Evolutionary conservation across 2,329 filamentous ascomycete species (phyloP).

Genomic region (Escovopsis sp.): DNA sequence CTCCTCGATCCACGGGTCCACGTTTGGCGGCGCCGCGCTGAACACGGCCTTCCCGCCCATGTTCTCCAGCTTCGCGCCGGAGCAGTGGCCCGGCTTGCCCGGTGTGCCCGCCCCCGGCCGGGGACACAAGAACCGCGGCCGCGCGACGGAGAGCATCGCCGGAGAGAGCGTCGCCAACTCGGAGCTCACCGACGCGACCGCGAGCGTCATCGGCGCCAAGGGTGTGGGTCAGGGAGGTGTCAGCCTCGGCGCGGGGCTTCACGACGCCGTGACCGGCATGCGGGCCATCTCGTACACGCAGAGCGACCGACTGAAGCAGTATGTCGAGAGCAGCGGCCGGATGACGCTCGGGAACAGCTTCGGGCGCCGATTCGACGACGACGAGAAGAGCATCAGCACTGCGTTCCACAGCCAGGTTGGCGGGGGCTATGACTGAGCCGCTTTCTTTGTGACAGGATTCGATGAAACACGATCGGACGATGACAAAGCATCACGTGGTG

Average conservation of each 20-base stretch:
- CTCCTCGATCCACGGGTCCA: slow-evolving; percentile 86
- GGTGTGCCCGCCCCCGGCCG: slow-evolving; percentile 48
- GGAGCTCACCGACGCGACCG: slow-evolving; percentile 72
- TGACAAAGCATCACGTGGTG: slow-evolving; percentile 13
- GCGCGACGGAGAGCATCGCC: slow-evolving; percentile 63
- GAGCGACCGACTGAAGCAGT: slow-evolving; percentile 77
- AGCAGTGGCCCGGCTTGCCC: slow-evolving; percentile 73
- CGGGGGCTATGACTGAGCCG: slow-evolving; percentile 37
- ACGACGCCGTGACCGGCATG: slow-evolving; percentile 53
- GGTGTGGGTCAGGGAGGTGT: slow-evolving; percentile 73
- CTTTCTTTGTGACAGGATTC: slow-evolving; percentile 5
- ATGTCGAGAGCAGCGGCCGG: slow-evolving; percentile 74
- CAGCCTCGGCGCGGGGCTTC: slow-evolving; percentile 69
- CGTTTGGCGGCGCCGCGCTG: slow-evolving; percentile 72
- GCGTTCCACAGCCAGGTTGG: slow-evolving; percentile 94
- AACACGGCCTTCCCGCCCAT: slow-evolving; percentile 69
- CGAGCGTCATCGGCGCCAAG: slow-evolving; percentile 62
- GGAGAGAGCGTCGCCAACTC: slow-evolving; percentile 88
- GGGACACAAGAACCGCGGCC: slow-evolving; percentile 51
- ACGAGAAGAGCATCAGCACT: slow-evolving; percentile 90
- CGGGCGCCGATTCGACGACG: slow-evolving; percentile 67
- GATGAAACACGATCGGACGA: slow-evolving; percentile 15
- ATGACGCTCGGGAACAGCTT: slow-evolving; percentile 52
- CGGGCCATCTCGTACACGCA: slow-evolving; percentile 43
- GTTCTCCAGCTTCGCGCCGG: slow-evolving; percentile 82